Conservation (phyloP, 192 early-diverging fungal species). For the Backusella circina region DNA sequence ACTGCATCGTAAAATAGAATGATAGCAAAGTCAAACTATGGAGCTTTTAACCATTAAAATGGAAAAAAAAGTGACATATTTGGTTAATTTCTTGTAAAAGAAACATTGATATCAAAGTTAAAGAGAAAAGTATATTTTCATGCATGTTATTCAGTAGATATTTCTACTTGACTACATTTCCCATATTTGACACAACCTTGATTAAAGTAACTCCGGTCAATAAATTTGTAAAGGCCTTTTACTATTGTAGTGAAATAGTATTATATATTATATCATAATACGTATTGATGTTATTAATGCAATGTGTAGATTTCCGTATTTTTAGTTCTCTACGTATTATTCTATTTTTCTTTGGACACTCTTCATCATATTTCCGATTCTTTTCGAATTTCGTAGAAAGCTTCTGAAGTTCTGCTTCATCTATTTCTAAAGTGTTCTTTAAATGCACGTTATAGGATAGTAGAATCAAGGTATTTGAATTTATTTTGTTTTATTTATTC, state of each 20-base stretch:
- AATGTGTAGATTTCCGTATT: too few species aligned
- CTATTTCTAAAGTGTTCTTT: neutral
- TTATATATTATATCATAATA: too few species aligned
- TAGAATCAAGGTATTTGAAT: neutral
- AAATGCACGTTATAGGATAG: neutral
- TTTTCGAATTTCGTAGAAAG: neutral
- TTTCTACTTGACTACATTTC: neutral
- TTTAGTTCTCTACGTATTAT: neutral
- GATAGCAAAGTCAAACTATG: too few species aligned
- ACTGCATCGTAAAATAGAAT: neutral
- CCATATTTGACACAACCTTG: neutral
- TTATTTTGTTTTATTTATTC: neutral
- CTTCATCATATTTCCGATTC: neutral
- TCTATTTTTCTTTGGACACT: neutral
- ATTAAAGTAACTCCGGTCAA: neutral
- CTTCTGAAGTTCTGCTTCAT: neutral
- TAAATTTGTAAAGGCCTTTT: too few species aligned
- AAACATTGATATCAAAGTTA: neutral
- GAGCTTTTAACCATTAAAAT: neutral
- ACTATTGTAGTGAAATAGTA: too few species aligned
- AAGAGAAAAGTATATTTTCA: neutral
- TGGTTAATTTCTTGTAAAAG: neutral
- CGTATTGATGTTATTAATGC: too few species aligned
- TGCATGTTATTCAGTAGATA: neutral
- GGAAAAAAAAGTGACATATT: neutral